Evolutionary conservation across 495 filamentous ascomycete genomes (phyloP).

Genomic region (Parmelia sp.): DNA sequence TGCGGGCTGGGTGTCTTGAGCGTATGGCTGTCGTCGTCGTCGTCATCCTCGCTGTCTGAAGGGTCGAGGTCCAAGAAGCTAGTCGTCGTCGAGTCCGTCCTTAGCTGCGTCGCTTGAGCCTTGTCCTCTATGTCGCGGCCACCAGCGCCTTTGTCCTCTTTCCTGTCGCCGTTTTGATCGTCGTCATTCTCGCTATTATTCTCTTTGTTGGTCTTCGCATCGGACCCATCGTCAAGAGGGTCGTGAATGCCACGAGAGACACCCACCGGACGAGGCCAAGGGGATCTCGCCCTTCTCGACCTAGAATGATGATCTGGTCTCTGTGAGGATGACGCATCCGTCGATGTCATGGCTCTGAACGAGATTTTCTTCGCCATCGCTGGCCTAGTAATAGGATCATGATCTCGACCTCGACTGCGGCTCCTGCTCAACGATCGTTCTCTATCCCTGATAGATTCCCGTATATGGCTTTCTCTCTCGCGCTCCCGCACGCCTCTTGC

Average conservation of each 20-base stretch:
- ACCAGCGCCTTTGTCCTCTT: neutral
- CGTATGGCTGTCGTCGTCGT: neutral
- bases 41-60: neutral
- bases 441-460: neutral
- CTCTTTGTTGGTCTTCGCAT: neutral
- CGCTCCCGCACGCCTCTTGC: neutral
- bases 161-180: neutral
- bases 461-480: neutral
- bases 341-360: neutral
- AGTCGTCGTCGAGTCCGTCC: neutral
- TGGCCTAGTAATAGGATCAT: neutral
- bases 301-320: neutral
- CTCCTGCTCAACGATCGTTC: conserved; percentile 3
- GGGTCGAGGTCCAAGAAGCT: neutral
- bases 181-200: neutral
- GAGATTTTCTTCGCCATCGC: neutral
- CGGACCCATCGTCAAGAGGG: neutral
- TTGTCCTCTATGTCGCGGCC: neutral
- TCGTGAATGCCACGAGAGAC: neutral
- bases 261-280: neutral
- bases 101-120: neutral
- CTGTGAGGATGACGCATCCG: neutral
- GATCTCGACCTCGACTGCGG: conserved; percentile 12
- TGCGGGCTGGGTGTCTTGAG: too few relatives aligned
- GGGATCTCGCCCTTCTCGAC: neutral